A percentile compares a stretch with the other conserved stretches of the same genome.
Evolutionary conservation across 2,329 filamentous ascomycete genomes (phyloP).

Genomic region (Fusarium succisae): DNA sequence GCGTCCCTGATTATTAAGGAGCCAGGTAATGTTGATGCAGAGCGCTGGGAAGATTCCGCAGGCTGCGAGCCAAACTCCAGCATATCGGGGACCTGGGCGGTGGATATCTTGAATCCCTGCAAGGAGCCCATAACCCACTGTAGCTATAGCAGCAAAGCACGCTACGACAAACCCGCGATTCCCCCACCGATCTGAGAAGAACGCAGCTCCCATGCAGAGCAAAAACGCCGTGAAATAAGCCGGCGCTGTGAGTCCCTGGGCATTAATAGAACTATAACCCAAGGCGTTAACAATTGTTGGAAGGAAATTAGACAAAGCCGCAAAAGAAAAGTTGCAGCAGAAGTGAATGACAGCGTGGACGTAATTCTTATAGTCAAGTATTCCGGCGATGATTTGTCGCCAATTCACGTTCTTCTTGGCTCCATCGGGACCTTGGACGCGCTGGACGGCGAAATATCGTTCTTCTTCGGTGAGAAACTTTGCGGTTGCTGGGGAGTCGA

Average conservation of each 20-base stretch:
- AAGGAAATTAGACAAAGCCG: slow-evolving; percentile 27
- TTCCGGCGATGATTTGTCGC: slow-evolving; percentile 14
- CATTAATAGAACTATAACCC: slow-evolving; percentile 10
- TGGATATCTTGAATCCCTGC: not conserved
- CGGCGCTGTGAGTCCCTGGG: slow-evolving; percentile 17
- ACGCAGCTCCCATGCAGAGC: slow-evolving; percentile 8
- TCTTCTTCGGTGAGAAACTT: slow-evolving; percentile 20
- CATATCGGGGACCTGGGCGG: not conserved
- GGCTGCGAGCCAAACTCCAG: slow-evolving; percentile 21
- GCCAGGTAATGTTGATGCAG: slow-evolving; percentile 21
- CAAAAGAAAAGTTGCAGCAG: slow-evolving; percentile 36
- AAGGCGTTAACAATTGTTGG: slow-evolving; percentile 19
- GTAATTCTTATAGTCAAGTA: slow-evolving; percentile 27
- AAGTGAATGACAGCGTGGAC: slow-evolving; percentile 32
- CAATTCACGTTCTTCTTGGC: slow-evolving; percentile 9
- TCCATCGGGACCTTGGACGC: not conserved
- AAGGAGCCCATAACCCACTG: slow-evolving; percentile 3
- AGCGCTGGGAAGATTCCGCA: slow-evolving; percentile 21
- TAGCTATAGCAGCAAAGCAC: not conserved
- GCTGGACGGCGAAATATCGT: not conserved
- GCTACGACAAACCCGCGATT: slow-evolving; percentile 22
- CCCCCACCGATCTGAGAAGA: slow-evolving; percentile 18
- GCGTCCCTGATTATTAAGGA: slow-evolving; percentile 25
- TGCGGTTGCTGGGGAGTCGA: slow-evolving; percentile 23
- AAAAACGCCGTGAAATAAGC: slow-evolving; percentile 16